A percentile compares a stretch with the other conserved stretches of the same genome.
These are phyloP conservation scores for Suillus paluster DNA, from an alignment of 768 basidiomycete species.

Conservation along the genomic window DNA sequence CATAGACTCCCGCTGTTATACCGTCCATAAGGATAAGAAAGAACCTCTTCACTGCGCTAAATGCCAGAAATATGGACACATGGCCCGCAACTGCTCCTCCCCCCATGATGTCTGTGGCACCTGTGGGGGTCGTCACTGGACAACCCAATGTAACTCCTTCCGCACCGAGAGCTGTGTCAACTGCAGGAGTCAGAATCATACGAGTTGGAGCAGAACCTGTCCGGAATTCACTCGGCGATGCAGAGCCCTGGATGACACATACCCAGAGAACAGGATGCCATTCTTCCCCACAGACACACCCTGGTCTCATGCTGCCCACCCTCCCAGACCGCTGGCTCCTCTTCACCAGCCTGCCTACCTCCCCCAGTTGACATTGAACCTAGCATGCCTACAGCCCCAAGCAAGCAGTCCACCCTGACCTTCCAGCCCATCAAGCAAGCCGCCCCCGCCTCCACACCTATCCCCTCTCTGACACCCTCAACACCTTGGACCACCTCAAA, in stretches of 20 bases:
- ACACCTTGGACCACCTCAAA: too few species aligned
- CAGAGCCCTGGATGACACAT: neutral
- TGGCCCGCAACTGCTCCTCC: conserved; percentile 5
- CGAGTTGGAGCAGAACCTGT: conserved; percentile 14
- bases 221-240: conserved; percentile 10
- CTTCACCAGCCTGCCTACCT: too few species aligned
- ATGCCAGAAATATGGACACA: conserved; percentile 9
- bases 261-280: conserved; percentile 16
- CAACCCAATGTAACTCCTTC: neutral
- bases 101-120: conserved; percentile 1
- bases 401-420: conserved; percentile 34
- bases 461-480: neutral
- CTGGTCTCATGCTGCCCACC: conserved; percentile 9
- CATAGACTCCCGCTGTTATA: conserved; percentile 19
- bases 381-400: conserved; percentile 7
- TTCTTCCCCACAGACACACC: conserved; percentile 16
- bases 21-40: conserved; percentile 13
- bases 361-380: too few species aligned
- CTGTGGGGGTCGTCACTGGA: neutral
- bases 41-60: conserved; percentile 3
- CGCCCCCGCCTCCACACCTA: conserved; percentile 15
- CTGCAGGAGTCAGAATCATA: conserved; percentile 4
- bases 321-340: neutral
- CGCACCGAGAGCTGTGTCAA: neutral
- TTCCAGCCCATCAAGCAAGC: conserved; percentile 23